Base-by-base conservation (phyloP, 2,329 filamentous ascomycete genomes). In the Ceratocystis harringtonii region DNA sequence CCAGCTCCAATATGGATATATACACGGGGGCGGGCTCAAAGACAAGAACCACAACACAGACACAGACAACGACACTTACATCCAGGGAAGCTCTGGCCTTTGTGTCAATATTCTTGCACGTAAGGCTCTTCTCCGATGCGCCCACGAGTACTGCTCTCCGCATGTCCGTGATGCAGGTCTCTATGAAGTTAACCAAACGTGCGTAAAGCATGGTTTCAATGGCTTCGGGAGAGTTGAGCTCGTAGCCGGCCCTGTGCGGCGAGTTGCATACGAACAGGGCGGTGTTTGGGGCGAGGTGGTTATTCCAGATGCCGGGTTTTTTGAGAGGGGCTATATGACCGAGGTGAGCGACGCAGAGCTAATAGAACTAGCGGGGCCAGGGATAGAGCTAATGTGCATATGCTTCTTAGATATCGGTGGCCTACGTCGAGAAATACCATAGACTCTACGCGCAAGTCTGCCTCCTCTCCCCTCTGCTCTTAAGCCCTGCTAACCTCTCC, bases 361-460 rank as follows among this genome's bases (percentile, higher is more conserved):
- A 36, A 22, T 8, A 19, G n/a, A 58, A 58, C 10, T 10, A 58
- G 30, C 12, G 55, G 17, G 57, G 25, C 10, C 17, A 1, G 4
- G 3, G 6, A 1, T 28, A 41, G 36, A 10, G 36, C 52, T 64
- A 25, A 64, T 44, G 10, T 25, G 61, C 3, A 2, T 12, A 4
- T 22, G 5, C 6, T 1, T 50, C n/a, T 3, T 52, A 73, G 67
- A 73, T 75, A 60, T 78, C 78, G 4, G 69, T 79, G 67, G 75
- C 71, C 67, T 72, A 70, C 65, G 72, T 64, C 1, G 4, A 2
- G 61, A 10, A 15, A 10, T 0, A 43, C 28, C 12, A 58, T 19
- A 19, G 60, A 2, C 22, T 25, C 25, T 67, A 67, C 17, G 7
- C n/a, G 43, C 1, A 52, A 1, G 4, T 10, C 1, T 12, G 25